Conservation (phyloP, 139 green algal genomes). For the Chlamydomonas eustigma region DNA sequence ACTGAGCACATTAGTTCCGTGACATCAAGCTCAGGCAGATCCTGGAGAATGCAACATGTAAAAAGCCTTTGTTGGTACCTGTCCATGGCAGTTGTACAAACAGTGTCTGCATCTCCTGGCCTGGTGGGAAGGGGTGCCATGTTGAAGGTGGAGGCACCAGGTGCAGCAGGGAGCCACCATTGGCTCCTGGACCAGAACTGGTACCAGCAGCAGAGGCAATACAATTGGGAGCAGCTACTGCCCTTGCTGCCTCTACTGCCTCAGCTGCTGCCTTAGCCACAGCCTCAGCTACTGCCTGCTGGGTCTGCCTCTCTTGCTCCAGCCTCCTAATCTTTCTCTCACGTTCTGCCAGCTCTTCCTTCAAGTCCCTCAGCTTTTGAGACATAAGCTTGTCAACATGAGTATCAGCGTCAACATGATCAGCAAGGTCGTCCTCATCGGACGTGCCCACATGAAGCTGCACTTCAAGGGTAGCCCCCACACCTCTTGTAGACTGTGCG, state of each 20-base stretch:
- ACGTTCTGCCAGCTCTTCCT: slow-evolving; percentile 1
- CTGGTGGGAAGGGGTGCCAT: not conserved
- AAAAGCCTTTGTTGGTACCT: no score
- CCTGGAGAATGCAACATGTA: no score
- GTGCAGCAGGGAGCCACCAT: not conserved
- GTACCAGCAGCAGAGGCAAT: not conserved
- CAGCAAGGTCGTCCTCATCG: no score
- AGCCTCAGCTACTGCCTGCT: not conserved
- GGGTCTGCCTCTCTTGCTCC: not conserved
- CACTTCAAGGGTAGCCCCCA: no score
- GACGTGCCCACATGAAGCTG: no score
- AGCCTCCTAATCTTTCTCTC: not conserved
- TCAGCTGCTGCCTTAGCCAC: not conserved
- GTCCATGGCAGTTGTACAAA: not conserved
- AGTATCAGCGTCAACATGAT: no score
- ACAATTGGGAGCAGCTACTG: no score
- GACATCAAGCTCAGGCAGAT: no score
- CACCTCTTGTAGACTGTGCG: no score
- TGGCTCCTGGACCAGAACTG: not conserved
- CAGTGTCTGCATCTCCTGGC: not conserved
- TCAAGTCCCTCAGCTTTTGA: not conserved
- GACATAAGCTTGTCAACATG: no score
- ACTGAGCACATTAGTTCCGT: no score
- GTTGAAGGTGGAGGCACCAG: not conserved
- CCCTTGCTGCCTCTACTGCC: not conserved